Percentiles rank a stretch among this genome's conserved stretches.
Evolutionary conservation across 2,329 filamentous ascomycete species (phyloP).

Genomic region (Madurella mycetomatis): DNA sequence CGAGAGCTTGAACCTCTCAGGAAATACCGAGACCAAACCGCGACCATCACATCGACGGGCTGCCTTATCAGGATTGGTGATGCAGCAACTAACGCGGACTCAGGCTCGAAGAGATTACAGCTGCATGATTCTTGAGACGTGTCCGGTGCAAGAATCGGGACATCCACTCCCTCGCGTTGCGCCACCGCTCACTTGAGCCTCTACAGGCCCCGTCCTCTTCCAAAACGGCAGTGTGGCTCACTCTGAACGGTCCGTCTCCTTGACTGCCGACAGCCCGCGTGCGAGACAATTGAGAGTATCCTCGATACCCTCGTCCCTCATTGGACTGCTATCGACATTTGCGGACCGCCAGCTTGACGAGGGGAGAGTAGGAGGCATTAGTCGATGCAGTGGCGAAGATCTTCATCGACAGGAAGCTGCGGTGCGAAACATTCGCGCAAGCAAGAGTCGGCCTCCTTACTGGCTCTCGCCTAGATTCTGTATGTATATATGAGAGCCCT

Average conservation of each 20-base stretch:
- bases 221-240: background rate
- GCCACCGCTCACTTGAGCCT: background rate
- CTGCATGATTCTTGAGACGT: too few relatives aligned
- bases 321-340: too few relatives aligned
- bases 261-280: background rate
- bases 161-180: background rate
- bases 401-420: constrained; percentile 8
- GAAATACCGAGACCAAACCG: too few relatives aligned
- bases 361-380: constrained; percentile 9
- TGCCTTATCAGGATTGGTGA: too few relatives aligned
- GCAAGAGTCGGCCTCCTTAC: background rate
- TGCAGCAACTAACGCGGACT: too few relatives aligned
- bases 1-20: too few relatives aligned
- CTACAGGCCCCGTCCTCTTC: background rate
- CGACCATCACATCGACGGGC: too few relatives aligned
- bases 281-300: background rate
- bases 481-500: constrained; percentile 13
- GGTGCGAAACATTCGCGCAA: background rate
- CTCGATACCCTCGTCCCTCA: background rate
- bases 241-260: background rate
- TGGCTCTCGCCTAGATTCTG: background rate
- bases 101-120: too few relatives aligned
- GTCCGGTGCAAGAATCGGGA: background rate
- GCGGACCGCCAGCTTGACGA: background rate
- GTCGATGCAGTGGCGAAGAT: constrained; percentile 16